Percentiles rank a stretch among this genome's conserved stretches.
These are phyloP conservation scores for Tetrapisispora iriomotensis DNA, from an alignment of 805 yeast genomes.

Conservation along the genomic window DNA sequence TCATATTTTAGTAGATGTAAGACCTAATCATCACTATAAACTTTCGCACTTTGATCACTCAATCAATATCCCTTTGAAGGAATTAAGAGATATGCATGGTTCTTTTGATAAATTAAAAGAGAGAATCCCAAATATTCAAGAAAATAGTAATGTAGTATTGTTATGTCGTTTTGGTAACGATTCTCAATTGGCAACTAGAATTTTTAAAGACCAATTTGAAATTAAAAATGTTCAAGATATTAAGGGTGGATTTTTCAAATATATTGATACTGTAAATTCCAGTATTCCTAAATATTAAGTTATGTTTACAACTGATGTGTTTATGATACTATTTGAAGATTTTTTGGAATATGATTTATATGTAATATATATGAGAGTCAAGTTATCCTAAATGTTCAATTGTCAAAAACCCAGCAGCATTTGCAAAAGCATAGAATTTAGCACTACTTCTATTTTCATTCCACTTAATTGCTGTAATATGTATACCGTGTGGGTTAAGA, in stretches of 20 bases:
- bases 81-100: constrained; percentile 29
- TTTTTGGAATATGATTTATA: too few species aligned
- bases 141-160: constrained; percentile 38
- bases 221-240: constrained; percentile 51
- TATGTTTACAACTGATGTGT: background rate
- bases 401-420: constrained; percentile 26
- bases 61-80: constrained; percentile 52
- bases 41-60: constrained; percentile 55
- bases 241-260: constrained; percentile 64
- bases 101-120: constrained; percentile 18
- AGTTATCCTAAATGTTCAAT: constrained; percentile 16
- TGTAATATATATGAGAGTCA: too few species aligned
- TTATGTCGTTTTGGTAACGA: constrained; percentile 88
- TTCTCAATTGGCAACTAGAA: constrained; percentile 64
- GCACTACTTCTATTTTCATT: constrained; percentile 37
- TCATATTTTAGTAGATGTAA: constrained; percentile 54
- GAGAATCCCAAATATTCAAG: constrained; percentile 17
- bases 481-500: constrained; percentile 42
- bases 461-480: constrained; percentile 48
- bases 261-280: constrained; percentile 54
- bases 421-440: constrained; percentile 35
- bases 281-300: constrained; percentile 52
- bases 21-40: constrained; percentile 67
- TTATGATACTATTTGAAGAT: too few species aligned
- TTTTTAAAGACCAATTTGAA: constrained; percentile 42